Evolutionary conservation across 768 basidiomycete genomes (phyloP), one percentile per base, ranked within the genome.

Genomic region (Termitomyces sp.): DNA sequence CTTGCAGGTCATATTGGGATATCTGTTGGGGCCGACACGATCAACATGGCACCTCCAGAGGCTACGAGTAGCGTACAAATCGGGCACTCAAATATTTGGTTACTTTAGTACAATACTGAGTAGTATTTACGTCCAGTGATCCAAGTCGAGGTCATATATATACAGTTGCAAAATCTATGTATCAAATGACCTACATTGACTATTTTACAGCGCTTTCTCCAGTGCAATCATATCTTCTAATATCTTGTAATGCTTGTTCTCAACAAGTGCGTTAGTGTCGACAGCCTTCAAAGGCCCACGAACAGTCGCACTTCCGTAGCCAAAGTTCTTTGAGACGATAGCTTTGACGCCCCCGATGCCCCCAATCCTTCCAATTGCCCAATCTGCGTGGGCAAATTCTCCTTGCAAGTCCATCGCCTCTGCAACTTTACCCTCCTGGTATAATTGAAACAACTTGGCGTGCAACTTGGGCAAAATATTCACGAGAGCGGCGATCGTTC

Each of bases 311-410:
- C 69, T 64, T 25, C 88, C 88, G 57, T 89, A 88, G 4, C 79
- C 85, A 67, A 87, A 89, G 57, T 83, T 74, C 62, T 76, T 76
- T 29, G 77, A 67, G n/a, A 87, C 73, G 38, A 88, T 69, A 2
- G 81, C 77, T 68, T 89, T 89, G 63, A 88, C 74, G 4, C 83
- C 87, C 3, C 80, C 79, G 41, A 89, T 84, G 1, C 86, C 86
- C 13, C 88, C 86, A 15, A 86, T 68, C 63, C 81, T 84, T 27
- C 77, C 75, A 22, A 76, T 68, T 15, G 84, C 84, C 79, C 83
- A 85, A 63, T 90, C 88, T 3, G 79, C 83, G 59, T 87, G 86
- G 0, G 80, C 81, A 25, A 89, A 70, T 55, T 82, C 69, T 1
- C 74, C 80, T 62, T 88, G 88, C 0, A 87, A 60, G 49, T 74